Evolutionary conservation across 164 flowering plant genomes (phyloP), one percentile per base, ranked within the genome.

Genomic region (Magnolia changhungtana): DNA sequence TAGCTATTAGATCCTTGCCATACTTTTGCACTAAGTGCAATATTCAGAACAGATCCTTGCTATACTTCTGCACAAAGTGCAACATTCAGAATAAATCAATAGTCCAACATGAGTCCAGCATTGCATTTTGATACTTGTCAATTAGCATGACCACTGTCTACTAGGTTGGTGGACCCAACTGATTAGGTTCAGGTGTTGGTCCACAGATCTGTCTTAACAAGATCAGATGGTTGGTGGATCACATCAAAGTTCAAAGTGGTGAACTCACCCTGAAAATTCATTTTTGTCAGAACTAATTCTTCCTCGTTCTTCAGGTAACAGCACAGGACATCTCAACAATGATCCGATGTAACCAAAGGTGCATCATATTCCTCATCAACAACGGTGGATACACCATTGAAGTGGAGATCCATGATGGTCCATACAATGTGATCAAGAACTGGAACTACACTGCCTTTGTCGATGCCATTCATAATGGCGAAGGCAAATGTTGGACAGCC

Each of bases 271-370:
- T 68, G 14, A 7, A 29, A 37, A 68, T 24, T 29, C n/a, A 8
- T 31, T 29, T 7, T 14, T 24, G 18, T 68, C 4, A 29, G 49
- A 16, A 31, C 9, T 31, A 29, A 68, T 37, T 14, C 3, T 66
- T 2, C 49, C 8, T 21, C 14, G 1, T 5, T 5, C 45, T 75
- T 61, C 80, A 92, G 97, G 90, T 94, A 71, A 92, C 96, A 8
- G 94, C 91, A 2, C 98, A 94, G 77, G 95, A 94, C 72, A 82
- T 94, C 51, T 86, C 94, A 1, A 94, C 98, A 31, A 94, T 92
- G 96, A n/a, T 94, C 63, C 76, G 94, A 50, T 81, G 84, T 37
- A 93, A 86, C 21, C 98, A 93, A 77, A 92, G 78, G 21, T 84
- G 63, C 78, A 89, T 92, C 72, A 93, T 93, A 63, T 90, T 94